These are phyloP conservation scores for Closterium sp. DNA, from an alignment of 139 green algal genomes.

Conservation along the genomic window DNA sequence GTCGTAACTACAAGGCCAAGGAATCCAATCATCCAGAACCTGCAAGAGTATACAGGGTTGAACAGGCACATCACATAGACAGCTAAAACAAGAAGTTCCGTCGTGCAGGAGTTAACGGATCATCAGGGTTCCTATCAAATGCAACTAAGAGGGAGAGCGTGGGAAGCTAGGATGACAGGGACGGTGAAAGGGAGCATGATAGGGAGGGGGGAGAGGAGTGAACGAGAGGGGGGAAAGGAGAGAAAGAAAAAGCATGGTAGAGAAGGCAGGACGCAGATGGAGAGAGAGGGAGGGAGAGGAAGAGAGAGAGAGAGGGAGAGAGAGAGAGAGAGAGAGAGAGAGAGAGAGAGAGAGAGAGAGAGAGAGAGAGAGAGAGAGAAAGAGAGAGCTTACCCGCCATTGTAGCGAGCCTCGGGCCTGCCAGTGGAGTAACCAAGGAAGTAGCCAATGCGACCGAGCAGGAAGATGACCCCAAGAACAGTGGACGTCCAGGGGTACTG, in stretches of 20 bases:
- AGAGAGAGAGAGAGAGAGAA: neutral
- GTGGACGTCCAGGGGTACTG: constrained; percentile 1
- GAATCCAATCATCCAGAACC: neutral
- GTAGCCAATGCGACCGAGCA: constrained; percentile 1
- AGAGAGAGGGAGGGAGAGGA: neutral
- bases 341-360: too few relatives aligned
- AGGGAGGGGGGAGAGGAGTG: too few relatives aligned
- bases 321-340: too few relatives aligned
- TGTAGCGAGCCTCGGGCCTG: neutral
- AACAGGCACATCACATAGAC: neutral
- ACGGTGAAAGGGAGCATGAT: neutral
- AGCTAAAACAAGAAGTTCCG: too few relatives aligned
- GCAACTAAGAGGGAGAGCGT: neutral
- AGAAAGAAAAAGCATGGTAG: too few relatives aligned
- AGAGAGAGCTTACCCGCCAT: neutral
- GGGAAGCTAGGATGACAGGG: neutral
- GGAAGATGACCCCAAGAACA: neutral
- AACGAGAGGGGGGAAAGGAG: too few relatives aligned
- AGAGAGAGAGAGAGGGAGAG: neutral
- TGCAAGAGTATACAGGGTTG: neutral
- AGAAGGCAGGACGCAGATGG: too few relatives aligned
- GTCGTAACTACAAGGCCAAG: neutral
- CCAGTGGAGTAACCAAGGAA: constrained; percentile 27
- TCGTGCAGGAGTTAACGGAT: too few relatives aligned
- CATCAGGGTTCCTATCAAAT: too few relatives aligned